Percentiles rank a stretch among this genome's conserved stretches.
Evolutionary conservation across 2,329 filamentous ascomycete genomes (phyloP).

Genomic region (Onygenales sp.): DNA sequence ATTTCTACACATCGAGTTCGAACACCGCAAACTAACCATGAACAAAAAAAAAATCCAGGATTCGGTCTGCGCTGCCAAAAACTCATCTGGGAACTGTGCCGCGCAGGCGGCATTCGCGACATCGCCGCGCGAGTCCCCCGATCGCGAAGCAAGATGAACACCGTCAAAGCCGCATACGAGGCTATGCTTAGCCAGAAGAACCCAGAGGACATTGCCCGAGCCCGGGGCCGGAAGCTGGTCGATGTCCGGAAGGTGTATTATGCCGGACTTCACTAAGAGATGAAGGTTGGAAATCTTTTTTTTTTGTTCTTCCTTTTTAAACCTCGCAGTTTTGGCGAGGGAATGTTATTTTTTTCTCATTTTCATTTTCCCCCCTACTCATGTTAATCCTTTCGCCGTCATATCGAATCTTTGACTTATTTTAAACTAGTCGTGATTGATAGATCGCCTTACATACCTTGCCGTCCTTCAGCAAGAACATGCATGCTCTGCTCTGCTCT

Average conservation of each 20-base stretch:
- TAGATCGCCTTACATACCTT: background rate
- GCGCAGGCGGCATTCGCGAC: slow-evolving; percentile 76
- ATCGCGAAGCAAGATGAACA: slow-evolving; percentile 94
- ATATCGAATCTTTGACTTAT: background rate
- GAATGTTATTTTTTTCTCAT: background rate
- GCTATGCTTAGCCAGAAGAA: slow-evolving; percentile 75
- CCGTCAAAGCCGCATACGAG: slow-evolving; percentile 80
- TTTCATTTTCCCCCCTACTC: background rate
- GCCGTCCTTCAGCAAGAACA: background rate
- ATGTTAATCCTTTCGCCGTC: background rate
- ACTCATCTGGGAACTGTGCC: slow-evolving; percentile 90
- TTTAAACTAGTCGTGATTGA: slow-evolving; percentile 1
- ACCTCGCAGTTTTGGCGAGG: background rate
- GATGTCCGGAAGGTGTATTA: slow-evolving; percentile 98
- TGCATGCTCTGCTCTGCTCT: background rate
- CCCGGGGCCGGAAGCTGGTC: slow-evolving; percentile 86
- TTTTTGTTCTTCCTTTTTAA: slow-evolving; percentile 13
- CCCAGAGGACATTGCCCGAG: slow-evolving; percentile 82
- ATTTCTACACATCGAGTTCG: background rate
- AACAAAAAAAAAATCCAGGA: slow-evolving; percentile 43
- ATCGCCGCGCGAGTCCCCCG: slow-evolving; percentile 74
- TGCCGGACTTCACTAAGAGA: slow-evolving; percentile 46
- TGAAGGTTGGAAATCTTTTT: slow-evolving; percentile 5
- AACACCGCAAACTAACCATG: slow-evolving; percentile 5
- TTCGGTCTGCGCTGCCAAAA: slow-evolving; percentile 89